Percentiles rank a stretch among this genome's conserved stretches.
These are phyloP conservation scores for Lycium barbarum DNA, from an alignment of 257 asterid genomes.

Conservation along the genomic window DNA sequence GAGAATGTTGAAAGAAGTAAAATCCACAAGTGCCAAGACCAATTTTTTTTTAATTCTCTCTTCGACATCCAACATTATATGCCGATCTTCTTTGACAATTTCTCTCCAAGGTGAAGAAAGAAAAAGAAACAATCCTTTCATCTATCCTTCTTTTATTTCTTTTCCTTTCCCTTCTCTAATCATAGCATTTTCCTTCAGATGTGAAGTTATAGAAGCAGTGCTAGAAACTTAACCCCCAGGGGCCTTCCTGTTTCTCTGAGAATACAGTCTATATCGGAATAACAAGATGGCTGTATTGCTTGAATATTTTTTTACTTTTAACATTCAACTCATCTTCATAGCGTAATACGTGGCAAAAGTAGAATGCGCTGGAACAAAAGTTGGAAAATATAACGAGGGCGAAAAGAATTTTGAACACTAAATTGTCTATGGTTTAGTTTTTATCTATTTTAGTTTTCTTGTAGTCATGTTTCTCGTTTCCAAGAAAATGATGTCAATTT, in stretches of 20 bases:
- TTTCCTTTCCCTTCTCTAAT: neutral
- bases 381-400: neutral
- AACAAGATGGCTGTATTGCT: constrained; percentile 1
- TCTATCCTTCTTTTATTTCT: neutral
- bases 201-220: neutral
- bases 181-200: neutral
- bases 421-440: neutral
- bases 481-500: neutral
- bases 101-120: neutral
- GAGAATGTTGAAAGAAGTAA: neutral
- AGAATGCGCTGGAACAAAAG: neutral
- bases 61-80: neutral
- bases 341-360: neutral
- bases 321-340: neutral
- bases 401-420: neutral
- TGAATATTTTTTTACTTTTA: neutral
- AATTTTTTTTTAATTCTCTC: neutral
- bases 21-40: neutral
- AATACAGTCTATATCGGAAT: neutral
- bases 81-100: neutral
- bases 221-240: neutral
- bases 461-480: constrained; percentile 10
- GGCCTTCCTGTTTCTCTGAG: neutral
- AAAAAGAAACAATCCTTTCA: neutral
- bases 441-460: neutral